Base-by-base conservation (phyloP, 257 asterid species). In the Solanum chilense region DNA sequence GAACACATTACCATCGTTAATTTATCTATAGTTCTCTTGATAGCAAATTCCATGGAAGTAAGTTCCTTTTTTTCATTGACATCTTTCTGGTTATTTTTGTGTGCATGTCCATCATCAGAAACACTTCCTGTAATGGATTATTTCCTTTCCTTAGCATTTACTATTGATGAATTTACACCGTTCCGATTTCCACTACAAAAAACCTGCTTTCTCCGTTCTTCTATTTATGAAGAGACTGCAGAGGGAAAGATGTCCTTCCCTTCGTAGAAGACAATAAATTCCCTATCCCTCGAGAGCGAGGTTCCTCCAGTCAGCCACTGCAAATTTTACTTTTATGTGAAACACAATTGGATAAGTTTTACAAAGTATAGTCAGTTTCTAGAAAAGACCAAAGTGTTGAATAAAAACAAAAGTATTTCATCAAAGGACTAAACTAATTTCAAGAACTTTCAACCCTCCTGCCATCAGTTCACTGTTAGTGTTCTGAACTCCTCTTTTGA, bases 221-320 rank as follows among this genome's bases (percentile, higher is more conserved):
- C 97, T 83, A 97, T 92, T 85, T 98, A 99, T 84, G 94, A 95
- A 88, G 99, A 95, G 83, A 92, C 98, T 44, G 97, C 93, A 89
- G 96, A 91, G 20, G 99, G 98, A 89, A 97, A 89, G 90, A 97
- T 95, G 89, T 97, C 99, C 92, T 97, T 97, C 85, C 99, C 99
- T 84, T 99, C 93, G 87, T 97, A 96, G 82, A 97, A 87, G 91
- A 93, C 95, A 92, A 97, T 92, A 91, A 91, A 96, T 90, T 97
- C 99, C 90, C 64, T 94, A 90, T 97, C 98, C 91, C 99, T 94
- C 89, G 99, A 96, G 85, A 97, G 98, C 89, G 95, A 94, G 88
- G 88, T 86, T 75, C 99, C 99, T 62, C 99, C 99, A 75, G 99
- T 97, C 90, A 95, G 92, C 90, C 89, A 73, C 99, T 97, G 95